A percentile compares a stretch with the other conserved stretches of the same genome.
These are phyloP conservation scores for Globisporangium paddicum DNA, from an alignment of 352 stramenopile genomes.

Conservation along the genomic window DNA sequence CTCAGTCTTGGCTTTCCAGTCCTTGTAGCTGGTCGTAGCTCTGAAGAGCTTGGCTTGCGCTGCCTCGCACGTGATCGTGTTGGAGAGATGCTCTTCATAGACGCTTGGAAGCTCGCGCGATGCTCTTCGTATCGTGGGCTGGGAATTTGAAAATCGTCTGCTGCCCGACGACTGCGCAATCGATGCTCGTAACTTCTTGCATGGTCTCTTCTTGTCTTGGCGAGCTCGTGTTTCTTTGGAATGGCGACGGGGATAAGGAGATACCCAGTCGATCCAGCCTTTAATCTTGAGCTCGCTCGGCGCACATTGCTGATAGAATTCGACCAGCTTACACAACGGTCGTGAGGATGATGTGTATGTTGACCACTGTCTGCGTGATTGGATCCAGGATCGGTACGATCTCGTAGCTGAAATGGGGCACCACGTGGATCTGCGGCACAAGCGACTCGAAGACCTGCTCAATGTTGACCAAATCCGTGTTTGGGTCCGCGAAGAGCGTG, in stretches of 20 bases:
- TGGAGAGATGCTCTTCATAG: not conserved
- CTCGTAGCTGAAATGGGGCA: constrained; percentile 42
- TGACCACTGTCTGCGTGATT: constrained; percentile 50
- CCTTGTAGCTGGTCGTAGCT: not conserved
- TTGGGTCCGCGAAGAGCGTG: constrained; percentile 31
- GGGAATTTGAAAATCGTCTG: not conserved
- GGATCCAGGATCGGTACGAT: constrained; percentile 45
- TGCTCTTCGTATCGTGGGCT: not conserved
- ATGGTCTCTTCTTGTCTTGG: not conserved
- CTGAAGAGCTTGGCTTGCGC: not conserved
- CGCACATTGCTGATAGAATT: not conserved
- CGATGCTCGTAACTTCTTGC: not conserved
- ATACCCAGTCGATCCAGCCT: not conserved
- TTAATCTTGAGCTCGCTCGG: not conserved
- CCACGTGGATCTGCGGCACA: constrained; percentile 25
- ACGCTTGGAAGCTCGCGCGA: not conserved
- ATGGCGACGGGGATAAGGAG: not conserved
- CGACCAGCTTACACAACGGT: not conserved
- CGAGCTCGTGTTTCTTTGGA: not conserved
- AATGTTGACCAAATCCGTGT: constrained; percentile 33
- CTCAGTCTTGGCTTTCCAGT: not conserved
- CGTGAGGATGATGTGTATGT: constrained; percentile 43
- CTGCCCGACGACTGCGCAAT: not conserved
- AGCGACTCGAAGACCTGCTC: constrained; percentile 31
- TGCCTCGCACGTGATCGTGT: not conserved